Percentiles rank a stretch among this genome's conserved stretches.
Evolutionary conservation across 2,329 filamentous ascomycete species (phyloP).

Genomic region (Penicillium decumbens): DNA sequence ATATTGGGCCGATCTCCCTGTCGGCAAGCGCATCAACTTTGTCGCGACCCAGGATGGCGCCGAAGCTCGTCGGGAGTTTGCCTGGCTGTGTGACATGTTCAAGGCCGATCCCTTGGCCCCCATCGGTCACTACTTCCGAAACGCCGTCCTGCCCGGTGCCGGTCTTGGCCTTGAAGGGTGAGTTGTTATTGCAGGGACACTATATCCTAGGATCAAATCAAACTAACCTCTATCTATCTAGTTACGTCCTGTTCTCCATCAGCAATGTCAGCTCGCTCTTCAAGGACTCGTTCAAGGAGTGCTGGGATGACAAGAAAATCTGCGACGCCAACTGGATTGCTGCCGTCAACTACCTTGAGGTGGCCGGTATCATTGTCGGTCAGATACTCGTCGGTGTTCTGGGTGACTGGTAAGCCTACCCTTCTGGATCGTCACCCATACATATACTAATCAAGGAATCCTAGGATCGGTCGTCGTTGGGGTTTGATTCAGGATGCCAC

Average conservation of each 20-base stretch:
- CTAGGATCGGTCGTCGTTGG: conserved; percentile 81
- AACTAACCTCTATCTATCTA: background rate
- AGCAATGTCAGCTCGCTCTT: conserved; percentile 84
- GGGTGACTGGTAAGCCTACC: conserved; percentile 55
- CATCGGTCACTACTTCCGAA: conserved; percentile 75
- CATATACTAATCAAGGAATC: conserved; percentile 3
- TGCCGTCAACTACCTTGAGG: conserved; percentile 83
- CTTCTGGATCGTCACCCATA: background rate
- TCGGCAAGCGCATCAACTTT: conserved; percentile 66
- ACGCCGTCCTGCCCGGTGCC: conserved; percentile 85
- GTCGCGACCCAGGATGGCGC: conserved; percentile 65
- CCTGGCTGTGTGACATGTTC: conserved; percentile 67
- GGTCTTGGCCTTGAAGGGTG: conserved; percentile 91
- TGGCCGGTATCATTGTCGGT: conserved; percentile 88
- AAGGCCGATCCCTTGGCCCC: conserved; percentile 82
- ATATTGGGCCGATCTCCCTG: conserved; percentile 87
- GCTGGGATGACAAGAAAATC: conserved; percentile 64
- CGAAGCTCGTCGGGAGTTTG: conserved; percentile 65
- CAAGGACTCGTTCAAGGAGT: conserved; percentile 65
- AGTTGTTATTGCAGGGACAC: conserved; percentile 50
- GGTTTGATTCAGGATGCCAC: conserved; percentile 90
- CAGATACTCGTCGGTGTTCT: conserved; percentile 84
- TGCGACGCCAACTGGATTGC: conserved; percentile 78
- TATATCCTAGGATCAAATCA: background rate
- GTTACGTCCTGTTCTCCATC: conserved; percentile 72